These are phyloP conservation scores for Aspergillus persii DNA, from an alignment of 2,329 filamentous ascomycete species.

Conservation along the genomic window DNA sequence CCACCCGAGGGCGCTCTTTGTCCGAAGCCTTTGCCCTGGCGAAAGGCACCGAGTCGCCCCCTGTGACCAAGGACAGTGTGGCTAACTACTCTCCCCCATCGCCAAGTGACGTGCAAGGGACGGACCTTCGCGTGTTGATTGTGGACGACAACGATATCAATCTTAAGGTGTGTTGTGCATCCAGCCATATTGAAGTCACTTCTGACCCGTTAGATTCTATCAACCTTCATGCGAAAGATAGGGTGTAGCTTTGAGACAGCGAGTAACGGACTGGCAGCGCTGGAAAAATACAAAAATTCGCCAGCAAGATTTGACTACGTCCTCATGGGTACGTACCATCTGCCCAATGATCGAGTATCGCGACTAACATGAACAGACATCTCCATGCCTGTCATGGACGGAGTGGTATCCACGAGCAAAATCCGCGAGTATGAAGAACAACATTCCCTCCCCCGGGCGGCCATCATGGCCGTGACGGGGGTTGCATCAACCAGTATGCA, in stretches of 20 bases:
- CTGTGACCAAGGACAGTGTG: constrained; percentile 13
- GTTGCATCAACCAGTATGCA: constrained; percentile 33
- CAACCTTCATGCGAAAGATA: constrained; percentile 39
- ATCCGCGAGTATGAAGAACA: constrained; percentile 39
- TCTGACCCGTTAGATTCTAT: constrained; percentile 27
- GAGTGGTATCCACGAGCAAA: constrained; percentile 41
- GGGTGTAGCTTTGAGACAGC: constrained; percentile 38
- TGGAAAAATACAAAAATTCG: constrained; percentile 34
- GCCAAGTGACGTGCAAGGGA: constrained; percentile 1
- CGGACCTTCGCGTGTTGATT: constrained; percentile 30
- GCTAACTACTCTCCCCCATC: constrained; percentile 9
- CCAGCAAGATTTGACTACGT: constrained; percentile 35
- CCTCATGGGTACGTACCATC: constrained; percentile 28
- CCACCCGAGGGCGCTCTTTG: constrained; percentile 10
- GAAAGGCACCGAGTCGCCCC: constrained; percentile 15
- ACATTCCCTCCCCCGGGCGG: constrained; percentile 18
- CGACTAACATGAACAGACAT: constrained; percentile 34
- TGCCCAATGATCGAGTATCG: background rate
- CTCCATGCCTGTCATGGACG: constrained; percentile 46
- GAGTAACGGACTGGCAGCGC: constrained; percentile 38
- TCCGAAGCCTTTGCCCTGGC: constrained; percentile 17
- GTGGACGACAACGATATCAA: constrained; percentile 47
- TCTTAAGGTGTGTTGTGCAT: constrained; percentile 23
- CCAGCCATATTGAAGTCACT: background rate
- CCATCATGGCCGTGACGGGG: constrained; percentile 33